These are phyloP conservation scores for Alternaria sp. DNA, from an alignment of 2,329 filamentous ascomycete genomes.

Conservation along the genomic window DNA sequence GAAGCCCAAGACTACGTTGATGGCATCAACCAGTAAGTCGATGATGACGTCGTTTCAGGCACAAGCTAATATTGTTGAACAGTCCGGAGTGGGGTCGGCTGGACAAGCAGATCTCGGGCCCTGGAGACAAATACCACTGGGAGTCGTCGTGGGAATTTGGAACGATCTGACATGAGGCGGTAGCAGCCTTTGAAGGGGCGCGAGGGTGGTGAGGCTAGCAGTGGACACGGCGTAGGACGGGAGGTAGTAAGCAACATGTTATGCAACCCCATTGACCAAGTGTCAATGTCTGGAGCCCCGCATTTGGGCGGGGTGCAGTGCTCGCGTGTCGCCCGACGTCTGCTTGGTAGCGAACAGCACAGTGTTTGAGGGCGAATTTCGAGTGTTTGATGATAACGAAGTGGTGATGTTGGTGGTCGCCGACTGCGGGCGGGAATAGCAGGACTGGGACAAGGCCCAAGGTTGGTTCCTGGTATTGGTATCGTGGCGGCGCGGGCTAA, in stretches of 20 bases:
- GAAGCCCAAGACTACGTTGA: conserved; percentile 45
- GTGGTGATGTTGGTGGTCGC: background rate
- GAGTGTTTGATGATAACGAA: background rate
- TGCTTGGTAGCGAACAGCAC: background rate
- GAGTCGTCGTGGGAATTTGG: conserved; percentile 43
- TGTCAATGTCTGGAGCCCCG: conserved; percentile 19
- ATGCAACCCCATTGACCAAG: conserved; percentile 6
- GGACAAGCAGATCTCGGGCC: conserved; percentile 39
- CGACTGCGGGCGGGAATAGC: conserved; percentile 2
- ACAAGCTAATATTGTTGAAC: conserved; percentile 25
- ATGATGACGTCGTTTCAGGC: background rate
- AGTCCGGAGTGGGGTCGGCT: conserved; percentile 45
- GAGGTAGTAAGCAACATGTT: conserved; percentile 9
- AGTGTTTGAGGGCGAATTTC: background rate
- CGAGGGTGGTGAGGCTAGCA: background rate
- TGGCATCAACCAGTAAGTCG: conserved; percentile 44
- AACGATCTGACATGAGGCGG: conserved; percentile 17
- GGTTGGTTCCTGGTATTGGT: conserved; percentile 14
- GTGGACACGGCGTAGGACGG: background rate
- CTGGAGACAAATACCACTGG: conserved; percentile 44
- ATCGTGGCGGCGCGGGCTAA: conserved; percentile 20
- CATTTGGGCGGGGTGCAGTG: conserved; percentile 15
- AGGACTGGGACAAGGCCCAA: background rate
- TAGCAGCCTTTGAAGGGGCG: background rate
- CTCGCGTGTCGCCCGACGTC: conserved; percentile 8